Percentiles rank a stretch among this genome's conserved stretches.
These are phyloP conservation scores for Phytopythium delawarense DNA, from an alignment of 352 stramenopile species.

Conservation along the genomic window DNA sequence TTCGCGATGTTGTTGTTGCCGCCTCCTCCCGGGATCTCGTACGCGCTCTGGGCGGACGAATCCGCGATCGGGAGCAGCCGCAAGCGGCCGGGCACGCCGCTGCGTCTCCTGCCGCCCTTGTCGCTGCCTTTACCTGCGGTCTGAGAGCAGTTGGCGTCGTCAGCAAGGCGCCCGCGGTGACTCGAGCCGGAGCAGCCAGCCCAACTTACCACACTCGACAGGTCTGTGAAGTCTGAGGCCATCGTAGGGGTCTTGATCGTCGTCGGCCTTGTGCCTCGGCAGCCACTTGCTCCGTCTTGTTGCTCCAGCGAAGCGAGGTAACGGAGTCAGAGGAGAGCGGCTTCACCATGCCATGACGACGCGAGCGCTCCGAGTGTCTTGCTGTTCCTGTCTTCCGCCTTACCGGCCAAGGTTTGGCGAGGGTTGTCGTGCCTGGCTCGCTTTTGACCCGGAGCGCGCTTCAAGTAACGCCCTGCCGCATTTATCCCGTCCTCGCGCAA, in stretches of 20 bases:
- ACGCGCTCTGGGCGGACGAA: slow-evolving; percentile 16
- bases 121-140: slow-evolving; percentile 25
- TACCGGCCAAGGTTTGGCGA: neutral
- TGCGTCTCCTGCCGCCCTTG: slow-evolving; percentile 50
- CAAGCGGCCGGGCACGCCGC: slow-evolving; percentile 32
- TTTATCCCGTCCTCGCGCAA: neutral
- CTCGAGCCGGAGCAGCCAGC: neutral
- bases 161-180: neutral
- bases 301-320: neutral
- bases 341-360: slow-evolving; percentile 2
- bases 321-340: neutral
- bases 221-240: slow-evolving; percentile 54
- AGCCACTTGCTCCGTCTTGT: no score
- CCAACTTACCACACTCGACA: slow-evolving; percentile 30
- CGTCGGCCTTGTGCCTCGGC: neutral
- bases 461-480: slow-evolving; percentile 5
- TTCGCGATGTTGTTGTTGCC: slow-evolving; percentile 20
- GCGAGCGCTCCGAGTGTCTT: neutral
- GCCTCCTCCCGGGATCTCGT: slow-evolving; percentile 18
- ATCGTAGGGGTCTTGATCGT: slow-evolving; percentile 13
- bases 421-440: neutral
- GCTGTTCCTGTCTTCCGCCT: neutral
- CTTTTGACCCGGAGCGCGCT: neutral
- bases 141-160: neutral
- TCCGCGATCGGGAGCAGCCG: slow-evolving; percentile 48